phyloP scores from a whole-genome alignment of 2,329 filamentous ascomycete species.

The Epichloe amarillans region DNA sequence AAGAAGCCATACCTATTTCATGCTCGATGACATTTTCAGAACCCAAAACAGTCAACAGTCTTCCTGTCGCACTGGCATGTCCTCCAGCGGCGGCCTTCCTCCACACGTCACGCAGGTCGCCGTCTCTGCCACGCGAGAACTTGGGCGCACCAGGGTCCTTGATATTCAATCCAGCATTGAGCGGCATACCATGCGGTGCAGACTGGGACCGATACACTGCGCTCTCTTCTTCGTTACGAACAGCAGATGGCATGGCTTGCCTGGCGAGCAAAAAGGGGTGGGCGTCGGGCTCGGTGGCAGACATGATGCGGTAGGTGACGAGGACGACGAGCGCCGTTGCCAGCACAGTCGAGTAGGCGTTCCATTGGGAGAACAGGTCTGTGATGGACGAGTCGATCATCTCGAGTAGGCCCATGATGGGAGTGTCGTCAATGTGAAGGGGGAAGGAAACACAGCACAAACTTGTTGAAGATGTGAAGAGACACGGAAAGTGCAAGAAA shows the following conservation, averaged over 20 bases:
- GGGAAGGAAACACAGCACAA: neutral
- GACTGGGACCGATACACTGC: conserved; percentile 75
- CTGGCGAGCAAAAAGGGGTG: conserved; percentile 89
- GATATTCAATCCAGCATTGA: conserved; percentile 67
- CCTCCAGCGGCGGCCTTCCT: conserved; percentile 52
- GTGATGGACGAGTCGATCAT: conserved; percentile 60
- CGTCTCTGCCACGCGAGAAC: conserved; percentile 72
- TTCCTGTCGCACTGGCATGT: conserved; percentile 54
- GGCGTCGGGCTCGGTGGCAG: conserved; percentile 69
- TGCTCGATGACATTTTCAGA: conserved; percentile 63
- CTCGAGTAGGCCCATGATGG: conserved; percentile 32
- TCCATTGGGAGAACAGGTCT: conserved; percentile 65
- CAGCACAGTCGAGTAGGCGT: conserved; percentile 61
- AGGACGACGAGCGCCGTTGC: conserved; percentile 52
- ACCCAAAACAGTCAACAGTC: conserved; percentile 68
- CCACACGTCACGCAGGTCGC: conserved; percentile 89
- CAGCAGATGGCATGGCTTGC: conserved; percentile 64
- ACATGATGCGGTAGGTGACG: conserved; percentile 57
- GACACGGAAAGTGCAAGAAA: neutral
- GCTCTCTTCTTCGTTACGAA: conserved; percentile 75
- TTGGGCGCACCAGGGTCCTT: conserved; percentile 68
- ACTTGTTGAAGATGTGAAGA: neutral
- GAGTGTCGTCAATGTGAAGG: neutral
- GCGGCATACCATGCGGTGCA: conserved; percentile 70
- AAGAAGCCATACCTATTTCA: conserved; percentile 34